These are phyloP conservation scores for Mortierella sp. DNA, from an alignment of 371 early-diverging fungal genomes.

Conservation along the genomic window DNA sequence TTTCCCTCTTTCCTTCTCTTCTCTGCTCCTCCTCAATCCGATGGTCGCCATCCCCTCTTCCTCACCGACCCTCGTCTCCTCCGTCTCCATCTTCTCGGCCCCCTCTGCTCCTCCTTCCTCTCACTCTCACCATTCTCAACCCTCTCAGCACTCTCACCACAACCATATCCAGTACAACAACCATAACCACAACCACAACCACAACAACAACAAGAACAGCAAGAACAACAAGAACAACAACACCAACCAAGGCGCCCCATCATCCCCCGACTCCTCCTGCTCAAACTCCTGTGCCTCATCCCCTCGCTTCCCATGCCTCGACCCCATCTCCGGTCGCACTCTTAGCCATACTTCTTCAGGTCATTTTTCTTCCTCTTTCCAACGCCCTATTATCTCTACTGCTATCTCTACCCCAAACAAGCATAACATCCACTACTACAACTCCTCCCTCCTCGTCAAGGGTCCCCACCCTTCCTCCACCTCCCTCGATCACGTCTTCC, in stretches of 20 bases:
- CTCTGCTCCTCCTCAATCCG: neutral
- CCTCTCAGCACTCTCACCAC: conserved; percentile 19
- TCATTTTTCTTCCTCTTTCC: conserved; percentile 6
- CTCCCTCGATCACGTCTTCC: conserved; percentile 43
- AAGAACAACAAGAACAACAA: neutral
- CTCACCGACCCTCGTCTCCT: conserved; percentile 38
- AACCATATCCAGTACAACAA: conserved; percentile 2
- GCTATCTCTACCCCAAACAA: neutral
- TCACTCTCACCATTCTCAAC: conserved; percentile 1
- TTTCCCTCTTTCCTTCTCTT: neutral
- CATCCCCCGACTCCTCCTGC: conserved; percentile 12
- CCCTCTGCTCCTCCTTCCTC: conserved; percentile 22
- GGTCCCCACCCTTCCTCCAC: neutral
- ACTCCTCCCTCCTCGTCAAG: conserved; percentile 31
- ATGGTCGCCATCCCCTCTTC: conserved; percentile 46
- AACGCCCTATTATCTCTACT: conserved; percentile 19
- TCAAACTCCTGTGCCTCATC: conserved; percentile 27
- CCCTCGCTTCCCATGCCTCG: conserved; percentile 40
- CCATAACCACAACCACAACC: conserved; percentile 19
- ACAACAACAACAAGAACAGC: neutral
- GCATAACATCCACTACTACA: conserved; percentile 17
- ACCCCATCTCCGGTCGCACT: conserved; percentile 31
- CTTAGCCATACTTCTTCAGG: conserved; percentile 18
- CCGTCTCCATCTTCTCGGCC: conserved; percentile 11
- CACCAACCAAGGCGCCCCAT: neutral